Evolutionary conservation across 2,329 filamentous ascomycete species (phyloP).

Genomic region (Metarhizium brunneum): DNA sequence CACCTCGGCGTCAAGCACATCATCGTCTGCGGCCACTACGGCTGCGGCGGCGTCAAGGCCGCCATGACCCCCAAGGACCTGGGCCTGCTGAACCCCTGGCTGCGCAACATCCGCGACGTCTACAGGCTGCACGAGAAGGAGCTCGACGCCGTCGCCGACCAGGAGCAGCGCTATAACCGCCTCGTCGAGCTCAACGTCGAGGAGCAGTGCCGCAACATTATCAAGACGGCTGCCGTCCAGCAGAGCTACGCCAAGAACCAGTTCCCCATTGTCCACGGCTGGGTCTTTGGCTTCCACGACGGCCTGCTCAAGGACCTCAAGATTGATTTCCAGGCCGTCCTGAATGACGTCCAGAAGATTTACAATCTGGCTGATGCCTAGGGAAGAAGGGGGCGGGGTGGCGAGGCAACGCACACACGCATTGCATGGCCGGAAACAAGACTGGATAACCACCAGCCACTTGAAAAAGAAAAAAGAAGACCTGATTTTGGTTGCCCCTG

Average conservation of each 20-base stretch:
- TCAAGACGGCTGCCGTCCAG: slow-evolving; percentile 73
- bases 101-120: slow-evolving; percentile 65
- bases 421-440: too few species aligned
- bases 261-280: slow-evolving; percentile 63
- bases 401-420: too few species aligned
- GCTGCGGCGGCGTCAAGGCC: slow-evolving; percentile 67
- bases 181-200: slow-evolving; percentile 79
- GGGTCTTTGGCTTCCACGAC: slow-evolving; percentile 63
- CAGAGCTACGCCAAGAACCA: slow-evolving; percentile 54
- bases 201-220: slow-evolving; percentile 67
- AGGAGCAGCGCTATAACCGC: slow-evolving; percentile 53
- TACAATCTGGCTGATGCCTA: slow-evolving; percentile 40
- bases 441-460: too few species aligned
- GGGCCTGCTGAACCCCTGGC: slow-evolving; percentile 64
- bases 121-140: slow-evolving; percentile 63
- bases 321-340: slow-evolving; percentile 48
- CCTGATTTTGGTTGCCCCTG: slow-evolving; percentile 1
- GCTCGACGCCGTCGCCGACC: slow-evolving; percentile 53
- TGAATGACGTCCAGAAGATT: slow-evolving; percentile 53
- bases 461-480: neutral
- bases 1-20: slow-evolving; percentile 77
- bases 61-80: slow-evolving; percentile 64
- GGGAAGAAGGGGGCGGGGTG: too few species aligned
- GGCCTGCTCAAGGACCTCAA: slow-evolving; percentile 57
- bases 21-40: slow-evolving; percentile 70